Evolutionary conservation across 495 filamentous ascomycete genomes (phyloP).

Genomic region (Hyaloscypha finlandica): DNA sequence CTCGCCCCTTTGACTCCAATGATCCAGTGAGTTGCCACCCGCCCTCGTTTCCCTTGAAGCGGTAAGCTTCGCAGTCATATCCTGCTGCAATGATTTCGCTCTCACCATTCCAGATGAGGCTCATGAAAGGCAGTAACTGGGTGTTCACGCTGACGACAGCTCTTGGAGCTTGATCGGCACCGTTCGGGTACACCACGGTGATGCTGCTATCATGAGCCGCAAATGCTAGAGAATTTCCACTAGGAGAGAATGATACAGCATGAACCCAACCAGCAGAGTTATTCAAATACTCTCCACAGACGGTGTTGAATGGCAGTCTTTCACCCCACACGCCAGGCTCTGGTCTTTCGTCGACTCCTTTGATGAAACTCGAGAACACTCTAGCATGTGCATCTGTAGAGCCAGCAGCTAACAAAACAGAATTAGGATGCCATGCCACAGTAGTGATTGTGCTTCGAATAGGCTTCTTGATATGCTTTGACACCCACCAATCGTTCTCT

Average conservation of each 20-base stretch:
- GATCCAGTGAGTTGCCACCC: slow-evolving; percentile 89
- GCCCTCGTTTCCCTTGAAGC: slow-evolving; percentile 75
- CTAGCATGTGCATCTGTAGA: slow-evolving; percentile 97
- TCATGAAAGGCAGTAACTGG: slow-evolving; percentile 87
- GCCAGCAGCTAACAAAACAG: slow-evolving; percentile 88
- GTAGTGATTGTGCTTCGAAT: slow-evolving; percentile 95
- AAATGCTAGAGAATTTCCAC: slow-evolving; percentile 88
- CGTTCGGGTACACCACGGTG: slow-evolving; percentile 93
- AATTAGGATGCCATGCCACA: slow-evolving; percentile 95
- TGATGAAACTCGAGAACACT: slow-evolving; percentile 94
- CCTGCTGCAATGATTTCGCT: slow-evolving; percentile 94
- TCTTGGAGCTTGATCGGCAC: slow-evolving; percentile 84
- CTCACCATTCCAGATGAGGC: slow-evolving; percentile 89
- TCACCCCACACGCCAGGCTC: slow-evolving; percentile 94
- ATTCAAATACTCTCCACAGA: slow-evolving; percentile 94
- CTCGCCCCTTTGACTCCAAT: slow-evolving; percentile 77
- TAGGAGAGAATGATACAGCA: slow-evolving; percentile 85
- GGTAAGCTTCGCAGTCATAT: slow-evolving; percentile 94
- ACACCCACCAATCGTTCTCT: slow-evolving; percentile 99
- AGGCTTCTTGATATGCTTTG: slow-evolving; percentile 97
- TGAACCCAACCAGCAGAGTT: slow-evolving; percentile 97
- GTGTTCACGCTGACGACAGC: slow-evolving; percentile 88
- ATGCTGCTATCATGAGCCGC: slow-evolving; percentile 92
- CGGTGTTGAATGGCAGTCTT: slow-evolving; percentile 92
- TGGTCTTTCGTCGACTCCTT: slow-evolving; percentile 85